Evolutionary conservation across 208 protist species (phyloP).

Genomic region (Trypanosoma conorhini): DNA sequence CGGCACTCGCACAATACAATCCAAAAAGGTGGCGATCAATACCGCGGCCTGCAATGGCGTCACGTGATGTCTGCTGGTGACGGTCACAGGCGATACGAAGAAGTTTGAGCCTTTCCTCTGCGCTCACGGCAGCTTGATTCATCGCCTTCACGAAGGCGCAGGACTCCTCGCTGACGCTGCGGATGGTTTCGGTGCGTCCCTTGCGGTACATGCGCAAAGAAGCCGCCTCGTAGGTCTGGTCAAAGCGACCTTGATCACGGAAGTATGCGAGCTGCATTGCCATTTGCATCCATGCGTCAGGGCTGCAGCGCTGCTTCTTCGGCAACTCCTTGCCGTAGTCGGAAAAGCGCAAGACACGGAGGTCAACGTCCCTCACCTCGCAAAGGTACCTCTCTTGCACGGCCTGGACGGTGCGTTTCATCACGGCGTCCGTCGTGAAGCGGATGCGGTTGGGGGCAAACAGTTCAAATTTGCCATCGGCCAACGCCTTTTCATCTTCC

Average conservation of each 20-base stretch:
- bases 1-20: slow-evolving; percentile 73
- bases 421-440: slow-evolving; percentile 61
- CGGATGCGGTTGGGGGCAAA: slow-evolving; percentile 52
- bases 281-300: slow-evolving; percentile 84
- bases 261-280: slow-evolving; percentile 83
- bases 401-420: slow-evolving; percentile 40
- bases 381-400: slow-evolving; percentile 43
- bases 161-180: slow-evolving; percentile 51
- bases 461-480: slow-evolving; percentile 29
- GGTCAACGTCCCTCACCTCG: slow-evolving; percentile 57
- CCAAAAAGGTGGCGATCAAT: slow-evolving; percentile 90
- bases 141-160: slow-evolving; percentile 61
- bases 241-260: slow-evolving; percentile 53
- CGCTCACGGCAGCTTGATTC: slow-evolving; percentile 7
- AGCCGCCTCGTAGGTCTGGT: slow-evolving; percentile 75
- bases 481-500: slow-evolving; percentile 36
- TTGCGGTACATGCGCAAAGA: slow-evolving; percentile 59
- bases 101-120: slow-evolving; percentile 35
- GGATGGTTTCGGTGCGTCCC: slow-evolving; percentile 83
- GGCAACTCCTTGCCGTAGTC: slow-evolving; percentile 51
- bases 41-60: slow-evolving; percentile 71
- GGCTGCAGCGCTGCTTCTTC: slow-evolving; percentile 41
- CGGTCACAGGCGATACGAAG: slow-evolving; percentile 53
- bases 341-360: slow-evolving; percentile 49
- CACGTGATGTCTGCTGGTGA: slow-evolving; percentile 56